Base-by-base conservation (phyloP, 2,329 filamentous ascomycete species). In the Fusarium dimerum region DNA sequence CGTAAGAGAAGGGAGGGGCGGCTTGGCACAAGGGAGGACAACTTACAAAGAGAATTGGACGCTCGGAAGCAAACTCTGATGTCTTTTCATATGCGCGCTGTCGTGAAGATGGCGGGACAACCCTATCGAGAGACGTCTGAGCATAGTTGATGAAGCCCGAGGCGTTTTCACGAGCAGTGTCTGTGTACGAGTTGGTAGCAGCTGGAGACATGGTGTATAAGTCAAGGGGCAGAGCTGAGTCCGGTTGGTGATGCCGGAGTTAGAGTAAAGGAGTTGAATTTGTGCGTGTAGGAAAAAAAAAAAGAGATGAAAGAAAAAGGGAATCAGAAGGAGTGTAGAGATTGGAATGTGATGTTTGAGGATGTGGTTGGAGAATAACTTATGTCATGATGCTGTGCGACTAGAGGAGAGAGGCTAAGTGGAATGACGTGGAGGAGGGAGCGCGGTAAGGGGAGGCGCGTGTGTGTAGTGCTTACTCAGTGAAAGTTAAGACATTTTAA, bases 41-140 rank as follows among this genome's bases (percentile, higher is more conserved):
- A 69, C 85, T 18, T 76, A 90, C 88, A 50, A 88, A 85, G 41
- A 92, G 74, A 56, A 90, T 74, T 3, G 90, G 90, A 51, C 87
- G 86, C 45, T 79, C 74, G 6, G 78, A 71, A 15, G 86, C 83
- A 64, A 89, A 87, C 6, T 73, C 67, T 36, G 77, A 74, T 29
- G 82, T 70, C 42, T 74, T 76, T 15, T 80, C 74, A 60, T 85
- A 78, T 40, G 82, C 76, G 50, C 78, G 76, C 56, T 83, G 78
- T 45, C 88, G 80, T 53, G 81, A 80, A 36, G 82, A 74, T 0
- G 87, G 85, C 42, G 84, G 80, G 41, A 90, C 76, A 61, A 79
- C 64, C 57, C 76, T 74, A 64, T 83, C 73, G 48, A 80, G 61
- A 49, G 76, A 75, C 51, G 70, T 72, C 54, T 76, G 76, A 46